A percentile compares a stretch with the other conserved stretches of the same genome.
Evolutionary conservation across 768 basidiomycete species (phyloP).

Genomic region (Leucocoprinus birnbaumii): DNA sequence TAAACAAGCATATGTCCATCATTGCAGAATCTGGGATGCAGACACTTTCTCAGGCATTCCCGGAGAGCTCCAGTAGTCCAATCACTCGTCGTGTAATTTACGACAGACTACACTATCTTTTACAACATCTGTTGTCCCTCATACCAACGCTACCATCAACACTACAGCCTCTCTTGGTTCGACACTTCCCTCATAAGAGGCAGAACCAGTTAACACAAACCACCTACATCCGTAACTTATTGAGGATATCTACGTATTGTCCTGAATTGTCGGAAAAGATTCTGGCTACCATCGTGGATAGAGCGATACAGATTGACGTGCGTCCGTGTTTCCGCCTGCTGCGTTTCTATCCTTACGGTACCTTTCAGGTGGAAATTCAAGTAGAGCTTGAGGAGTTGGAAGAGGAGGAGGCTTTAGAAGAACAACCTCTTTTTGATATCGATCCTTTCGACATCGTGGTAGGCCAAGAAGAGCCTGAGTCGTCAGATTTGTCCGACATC

Average conservation of each 20-base stretch:
- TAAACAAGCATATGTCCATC: too few species aligned
- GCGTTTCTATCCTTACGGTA: neutral
- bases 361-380: slow-evolving; percentile 85
- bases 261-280: slow-evolving; percentile 84
- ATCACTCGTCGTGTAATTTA: slow-evolving; percentile 83
- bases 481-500: slow-evolving; percentile 32
- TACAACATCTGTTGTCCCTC: slow-evolving; percentile 83
- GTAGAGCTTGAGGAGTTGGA: slow-evolving; percentile 93
- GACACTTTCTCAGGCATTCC: slow-evolving; percentile 51
- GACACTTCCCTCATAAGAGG: slow-evolving; percentile 91
- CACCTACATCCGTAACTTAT: slow-evolving; percentile 88
- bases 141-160: slow-evolving; percentile 91
- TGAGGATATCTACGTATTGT: slow-evolving; percentile 83
- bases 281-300: slow-evolving; percentile 83
- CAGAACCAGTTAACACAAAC: slow-evolving; percentile 77
- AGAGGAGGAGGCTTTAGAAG: slow-evolving; percentile 53
- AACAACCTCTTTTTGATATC: slow-evolving; percentile 52
- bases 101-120: slow-evolving; percentile 80
- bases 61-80: slow-evolving; percentile 65
- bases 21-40: slow-evolving; percentile 72
- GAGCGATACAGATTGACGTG: slow-evolving; percentile 96
- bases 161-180: slow-evolving; percentile 79
- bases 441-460: slow-evolving; percentile 86
- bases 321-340: slow-evolving; percentile 24
- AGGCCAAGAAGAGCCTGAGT: slow-evolving; percentile 61